A percentile compares a stretch with the other conserved stretches of the same genome.
These are phyloP conservation scores for Ophiostoma perfectum DNA, from an alignment of 2,329 filamentous ascomycete species.

Conservation along the genomic window DNA sequence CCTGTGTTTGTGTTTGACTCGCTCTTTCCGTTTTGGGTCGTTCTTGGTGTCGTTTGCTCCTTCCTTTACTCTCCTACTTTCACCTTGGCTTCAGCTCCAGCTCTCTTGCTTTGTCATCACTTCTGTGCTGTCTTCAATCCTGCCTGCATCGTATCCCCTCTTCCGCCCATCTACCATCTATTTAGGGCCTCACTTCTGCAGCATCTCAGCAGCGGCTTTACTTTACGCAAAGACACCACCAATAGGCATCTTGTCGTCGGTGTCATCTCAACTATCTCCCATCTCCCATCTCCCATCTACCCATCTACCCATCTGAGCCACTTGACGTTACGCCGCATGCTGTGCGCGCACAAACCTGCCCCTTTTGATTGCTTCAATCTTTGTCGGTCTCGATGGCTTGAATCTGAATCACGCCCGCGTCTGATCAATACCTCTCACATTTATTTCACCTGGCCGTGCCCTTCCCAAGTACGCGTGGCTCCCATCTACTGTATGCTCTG, in stretches of 20 bases:
- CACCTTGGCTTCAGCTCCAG: no score
- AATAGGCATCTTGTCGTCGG: neutral
- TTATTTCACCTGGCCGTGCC: no score
- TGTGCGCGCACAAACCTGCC: conserved; percentile 6
- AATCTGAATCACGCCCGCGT: neutral
- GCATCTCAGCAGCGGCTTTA: no score
- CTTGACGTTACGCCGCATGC: conserved; percentile 14
- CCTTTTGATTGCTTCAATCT: neutral
- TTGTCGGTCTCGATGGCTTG: neutral
- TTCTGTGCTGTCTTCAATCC: neutral
- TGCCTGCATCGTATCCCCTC: neutral
- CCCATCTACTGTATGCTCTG: no score
- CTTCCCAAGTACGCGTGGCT: neutral
- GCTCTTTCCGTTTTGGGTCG: conserved; percentile 9
- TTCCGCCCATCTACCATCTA: neutral
- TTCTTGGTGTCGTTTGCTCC: conserved; percentile 4
- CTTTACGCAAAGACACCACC: neutral
- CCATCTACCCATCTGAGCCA: neutral
- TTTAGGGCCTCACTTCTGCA: neutral
- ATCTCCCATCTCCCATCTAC: neutral
- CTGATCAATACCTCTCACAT: no score
- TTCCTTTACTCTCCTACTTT: neutral
- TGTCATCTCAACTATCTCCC: no score
- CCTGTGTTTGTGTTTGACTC: conserved; percentile 4
- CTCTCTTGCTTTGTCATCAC: neutral